Base-by-base conservation (phyloP, 495 filamentous ascomycete genomes). In the Neurospora hispaniola region DNA sequence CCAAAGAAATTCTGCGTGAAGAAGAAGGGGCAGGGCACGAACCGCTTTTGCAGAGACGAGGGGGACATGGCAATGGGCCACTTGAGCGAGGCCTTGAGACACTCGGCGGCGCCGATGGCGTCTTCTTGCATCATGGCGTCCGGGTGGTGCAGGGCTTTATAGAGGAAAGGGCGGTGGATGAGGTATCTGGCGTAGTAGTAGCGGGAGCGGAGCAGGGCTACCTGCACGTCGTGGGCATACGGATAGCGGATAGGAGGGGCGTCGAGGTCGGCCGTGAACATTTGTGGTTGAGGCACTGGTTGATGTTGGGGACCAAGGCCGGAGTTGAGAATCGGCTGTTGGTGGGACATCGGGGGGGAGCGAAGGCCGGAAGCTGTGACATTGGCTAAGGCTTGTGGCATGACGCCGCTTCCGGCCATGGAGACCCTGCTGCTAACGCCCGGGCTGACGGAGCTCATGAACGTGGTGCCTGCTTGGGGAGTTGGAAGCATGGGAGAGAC, bases 141-240 rank as follows among this genome's bases (percentile, higher is more conserved):
- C 2, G 88, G 85, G 73, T 84, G 84, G 76, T 89, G 87, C 40
- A 90, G 77, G 2, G 86, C 88, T 75, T 90, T 90, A 83, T 88
- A 90, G 44, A 89, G 74, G 73, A 88, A 90, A 12, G 88, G 87
- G 16, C 86, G 83, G 74, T 89, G 83, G 71, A 89, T 83, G 70
- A 89, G 81, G 78, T 86, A 89, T 66, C 86, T 86, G 14, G 86
- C 82, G 78, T 88, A 87, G 78, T 89, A 89, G 80, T 87, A 90
- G 42, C 85, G 81, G 5, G 87, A 86, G 62, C 88, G 84, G 10
- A 90, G 81, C 35, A 86, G 79, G 6, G 88, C 87, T 18, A 86
- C 83, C 48, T 88, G 84, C 59, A 89, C 80, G 73, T 90, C 88
- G 70, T 87, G 78, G 35, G 81, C 82, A 75, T 84, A 87, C 18